Base-by-base conservation (phyloP, 1,284 basidiomycete genomes). In the Cutaneotrichosporon dermatis region DNA sequence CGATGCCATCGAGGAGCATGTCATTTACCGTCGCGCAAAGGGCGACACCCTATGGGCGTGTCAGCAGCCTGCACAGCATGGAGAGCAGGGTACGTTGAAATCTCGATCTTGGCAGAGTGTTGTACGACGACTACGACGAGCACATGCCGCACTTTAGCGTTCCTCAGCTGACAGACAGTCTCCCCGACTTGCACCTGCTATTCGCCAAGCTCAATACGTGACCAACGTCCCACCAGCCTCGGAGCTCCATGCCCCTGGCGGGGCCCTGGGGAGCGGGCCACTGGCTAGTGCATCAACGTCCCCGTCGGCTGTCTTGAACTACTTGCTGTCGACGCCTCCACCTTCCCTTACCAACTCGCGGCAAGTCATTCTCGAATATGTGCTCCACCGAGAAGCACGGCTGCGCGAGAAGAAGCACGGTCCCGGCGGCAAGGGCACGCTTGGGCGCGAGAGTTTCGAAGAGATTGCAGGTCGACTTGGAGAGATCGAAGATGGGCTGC, bases 311-410 rank as follows among this genome's bases (percentile, higher is more conserved):
- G 65, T 75, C 36, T 62, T 76, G 3, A 59, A 65, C 40, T 72
- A 73, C 50, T 67, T 76, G 42, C 51, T 72, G 4, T 71, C 69
- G 0, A 58, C 68, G 11, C 73, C 75, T 0, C 55, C 66, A 1
- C 73, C 75, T 4, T 64, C 70, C 12, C 60, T 78, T 11, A 70
- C 72, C 45, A 70, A 73, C 36, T 73, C 74, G 4, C 67, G 76
- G 7, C 72, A 78, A 61, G 71, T 76, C 58, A 70, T 78, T n/a
- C 67, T 76, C 15, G 77, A 78, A 55, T 78, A 73, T 59, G 70
- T 72, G 0, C 64, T 75, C 6, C 65, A 65, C 3, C 58, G 75
- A 9, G 77, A 78, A 59, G 48, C 58, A 3, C 72, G 74, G 55
- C 46, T 70, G n/a, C 63, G 64, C 11, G 73, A 73, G 16, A 73